Evolutionary conservation across 1,284 basidiomycete species (phyloP).

Genomic region (Taiwanofungus camphoratus): DNA sequence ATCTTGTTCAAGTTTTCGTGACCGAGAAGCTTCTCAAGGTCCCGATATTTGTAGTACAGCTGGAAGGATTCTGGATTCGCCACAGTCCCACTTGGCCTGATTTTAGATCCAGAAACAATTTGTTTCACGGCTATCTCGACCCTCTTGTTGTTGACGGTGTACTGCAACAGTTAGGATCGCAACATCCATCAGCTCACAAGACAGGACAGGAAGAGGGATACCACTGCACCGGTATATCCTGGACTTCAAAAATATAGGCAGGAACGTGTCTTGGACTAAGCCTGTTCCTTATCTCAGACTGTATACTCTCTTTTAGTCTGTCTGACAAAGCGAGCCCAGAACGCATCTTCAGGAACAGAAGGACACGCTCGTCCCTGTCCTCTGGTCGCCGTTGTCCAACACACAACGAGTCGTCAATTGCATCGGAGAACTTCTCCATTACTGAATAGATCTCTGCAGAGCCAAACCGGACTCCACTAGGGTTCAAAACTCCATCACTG

Average conservation of each 20-base stretch:
- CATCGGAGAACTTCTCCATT: constrained; percentile 54
- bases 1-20: constrained; percentile 4
- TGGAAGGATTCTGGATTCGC: constrained; percentile 61
- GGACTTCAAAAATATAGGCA: constrained; percentile 51
- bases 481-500: constrained; percentile 73
- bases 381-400: constrained; percentile 74
- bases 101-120: constrained; percentile 55
- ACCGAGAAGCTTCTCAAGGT: constrained; percentile 32
- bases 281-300: constrained; percentile 53
- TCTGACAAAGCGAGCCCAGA: constrained; percentile 44
- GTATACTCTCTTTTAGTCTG: constrained; percentile 46
- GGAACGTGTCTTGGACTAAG: constrained; percentile 77
- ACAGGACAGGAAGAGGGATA: constrained; percentile 1
- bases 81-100: constrained; percentile 64
- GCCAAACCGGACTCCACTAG: constrained; percentile 85
- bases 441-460: constrained; percentile 83
- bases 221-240: constrained; percentile 58
- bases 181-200: no score
- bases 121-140: constrained; percentile 73
- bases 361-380: constrained; percentile 78
- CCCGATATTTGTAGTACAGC: constrained; percentile 55
- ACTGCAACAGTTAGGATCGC: constrained; percentile 41
- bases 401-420: constrained; percentile 72
- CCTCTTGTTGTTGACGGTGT: constrained; percentile 70
- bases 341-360: constrained; percentile 80